A percentile compares a stretch with the other conserved stretches of the same genome.
These are phyloP conservation scores for Penicillium janthinellum DNA, from an alignment of 2,329 filamentous ascomycete genomes.

Conservation along the genomic window DNA sequence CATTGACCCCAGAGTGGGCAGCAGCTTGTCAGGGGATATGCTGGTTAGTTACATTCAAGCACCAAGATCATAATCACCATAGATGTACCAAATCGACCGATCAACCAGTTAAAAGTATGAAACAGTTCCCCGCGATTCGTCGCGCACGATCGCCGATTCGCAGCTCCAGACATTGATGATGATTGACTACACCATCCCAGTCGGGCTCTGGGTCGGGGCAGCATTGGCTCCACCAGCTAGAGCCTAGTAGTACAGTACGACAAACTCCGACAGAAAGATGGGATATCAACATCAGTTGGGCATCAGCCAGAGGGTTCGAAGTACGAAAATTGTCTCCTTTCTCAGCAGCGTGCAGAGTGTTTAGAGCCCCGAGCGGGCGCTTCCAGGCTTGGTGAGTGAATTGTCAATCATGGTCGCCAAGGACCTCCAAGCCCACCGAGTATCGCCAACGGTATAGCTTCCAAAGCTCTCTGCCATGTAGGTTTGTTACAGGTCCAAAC, in stretches of 20 bases:
- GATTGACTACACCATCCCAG: neutral
- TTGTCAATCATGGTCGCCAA: neutral
- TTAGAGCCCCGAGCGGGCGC: neutral
- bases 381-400: neutral
- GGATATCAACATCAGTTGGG: neutral
- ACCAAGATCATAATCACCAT: neutral
- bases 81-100: conserved; percentile 12
- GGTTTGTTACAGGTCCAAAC: conserved; percentile 1
- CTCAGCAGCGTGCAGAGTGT: neutral
- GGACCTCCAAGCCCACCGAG: neutral
- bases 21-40: conserved; percentile 8
- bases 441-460: neutral
- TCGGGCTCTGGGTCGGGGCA: conserved; percentile 6
- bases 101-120: conserved; percentile 2
- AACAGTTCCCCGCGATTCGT: conserved; percentile 3
- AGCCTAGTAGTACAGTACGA: too few species aligned
- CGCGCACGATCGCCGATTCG: conserved; percentile 16
- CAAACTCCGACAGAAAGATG: neutral
- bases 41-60: neutral
- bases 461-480: neutral
- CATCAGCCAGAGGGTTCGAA: neutral
- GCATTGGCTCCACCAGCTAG: conserved; percentile 14
- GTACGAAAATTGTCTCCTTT: neutral
- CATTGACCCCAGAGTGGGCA: neutral
- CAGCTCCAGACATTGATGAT: conserved; percentile 4